Conservation (phyloP, 78 protist genomes). For the Speleostelium caveatum region DNA sequence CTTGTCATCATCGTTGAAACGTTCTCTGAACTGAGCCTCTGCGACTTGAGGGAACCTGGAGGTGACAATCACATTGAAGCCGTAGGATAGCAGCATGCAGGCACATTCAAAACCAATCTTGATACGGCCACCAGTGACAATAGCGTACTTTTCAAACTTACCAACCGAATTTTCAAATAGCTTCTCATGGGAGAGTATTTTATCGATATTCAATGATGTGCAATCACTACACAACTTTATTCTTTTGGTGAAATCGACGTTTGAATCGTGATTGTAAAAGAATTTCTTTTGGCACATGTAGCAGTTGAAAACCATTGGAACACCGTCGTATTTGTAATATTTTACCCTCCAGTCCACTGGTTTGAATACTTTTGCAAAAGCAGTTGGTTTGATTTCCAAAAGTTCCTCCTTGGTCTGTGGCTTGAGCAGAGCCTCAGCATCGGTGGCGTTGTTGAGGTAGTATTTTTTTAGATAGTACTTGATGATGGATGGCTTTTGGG, state of each 20-base stretch:
- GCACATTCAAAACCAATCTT: slow-evolving; percentile 82
- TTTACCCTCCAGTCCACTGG: neutral
- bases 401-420: too few relatives aligned
- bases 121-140: slow-evolving; percentile 88
- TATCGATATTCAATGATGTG: neutral
- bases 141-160: slow-evolving; percentile 11
- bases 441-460: neutral
- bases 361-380: neutral
- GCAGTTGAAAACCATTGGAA: neutral
- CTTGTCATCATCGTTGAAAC: neutral
- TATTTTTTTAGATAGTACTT: neutral
- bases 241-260: too few relatives aligned
- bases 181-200: too few relatives aligned
- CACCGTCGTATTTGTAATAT: neutral
- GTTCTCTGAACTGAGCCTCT: neutral
- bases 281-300: neutral
- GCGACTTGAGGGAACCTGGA: slow-evolving; percentile 82
- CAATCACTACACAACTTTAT: neutral
- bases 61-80: slow-evolving; percentile 79
- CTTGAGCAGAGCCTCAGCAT: neutral
- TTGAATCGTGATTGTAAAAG: too few relatives aligned
- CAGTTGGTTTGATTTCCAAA: too few relatives aligned
- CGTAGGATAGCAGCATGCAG: slow-evolving; percentile 30
- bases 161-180: neutral
- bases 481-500: too few relatives aligned